Evolutionary conservation across 2,329 filamentous ascomycete genomes (phyloP), one percentile per base, ranked within the genome.

Genomic region (Cercospora zeae-maydis): DNA sequence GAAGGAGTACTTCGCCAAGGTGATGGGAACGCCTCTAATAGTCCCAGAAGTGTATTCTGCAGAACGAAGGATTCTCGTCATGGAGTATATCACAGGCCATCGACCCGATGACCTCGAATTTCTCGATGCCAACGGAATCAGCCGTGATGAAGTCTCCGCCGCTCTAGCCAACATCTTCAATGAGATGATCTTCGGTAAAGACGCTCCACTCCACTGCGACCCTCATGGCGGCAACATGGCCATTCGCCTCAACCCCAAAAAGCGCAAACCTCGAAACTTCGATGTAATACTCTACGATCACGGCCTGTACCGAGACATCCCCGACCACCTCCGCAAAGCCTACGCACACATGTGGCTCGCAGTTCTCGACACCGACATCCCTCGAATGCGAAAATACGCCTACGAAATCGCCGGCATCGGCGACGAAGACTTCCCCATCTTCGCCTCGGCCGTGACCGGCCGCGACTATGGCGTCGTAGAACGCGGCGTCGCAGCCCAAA

Each of bases 291-390:
- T 99, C 2, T 99, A 99, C 79, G 95, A 99, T 74, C 95, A 99
- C 76, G 96, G 95, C 2, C 83, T 99, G 2, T 99, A 99, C 78
- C 90, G 96, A 62, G 91, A 96, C 69, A 98, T 98, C 58, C 91
- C 93, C 0, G 81, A 87, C 61, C 79, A 86, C 1, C 78, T 97
- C 30, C 88, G 92, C 58, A 86, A 92, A 24, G 91, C 89, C 16
- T 99, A 99, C 72, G 95, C 95, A 58, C 96, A 97, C 77, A 89
- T 99, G 75, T 99, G 95, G 95, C 86, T 99, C 10, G 93, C 95
- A 4, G 91, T 99, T 24, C 89, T 99, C 58, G 91, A 98, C 69
- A 89, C 90, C 0, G 91, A 99, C 73, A 88, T 96, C 78, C 78
- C 83, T 2, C 82, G 83, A 19, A 99, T 99, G 95, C 89, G 92